Base-by-base conservation (phyloP, 192 early-diverging fungal genomes). In the Coemansia sp. region DNA sequence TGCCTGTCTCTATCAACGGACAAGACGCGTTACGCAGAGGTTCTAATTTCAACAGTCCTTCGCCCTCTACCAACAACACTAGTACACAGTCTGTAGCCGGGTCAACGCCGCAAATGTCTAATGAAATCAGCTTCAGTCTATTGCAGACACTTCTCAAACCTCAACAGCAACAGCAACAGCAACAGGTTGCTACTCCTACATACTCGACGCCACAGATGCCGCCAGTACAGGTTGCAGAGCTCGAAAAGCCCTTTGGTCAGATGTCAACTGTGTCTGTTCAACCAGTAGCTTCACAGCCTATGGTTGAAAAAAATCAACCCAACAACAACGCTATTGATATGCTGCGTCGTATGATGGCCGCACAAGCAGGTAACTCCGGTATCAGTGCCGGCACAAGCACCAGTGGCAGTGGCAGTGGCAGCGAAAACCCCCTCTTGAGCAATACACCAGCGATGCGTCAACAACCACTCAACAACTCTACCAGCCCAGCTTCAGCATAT, bases 141-240 rank as follows among this genome's bases (percentile, higher is more conserved):
- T 33, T 79, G 57, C 76, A 79, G 45, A 67, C 76, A 22, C 67
- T 79, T 28, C 50, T 79, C 49, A 79, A 79, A 51, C 71, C 76
- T n/a, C 76, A 77, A 11, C 14, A 18, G 48, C 48, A 49, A 16
- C 42, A 45, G 7, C 42, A 16, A 45, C 51, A 45, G 51, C 51
- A 20, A 29, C 14, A 22, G 5, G 28, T 28, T 29, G 52, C 52
- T 7, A 4, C 25, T 33, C 54, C 20, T 60, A 34, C 68, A 28
- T 57, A 57, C 30, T 62, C 71, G 60, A 42, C 71, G 20, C 57
- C 70, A 4, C 70, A 73, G 45, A 16, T 48, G 29, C 67, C 64
- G n/a, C n/a, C n/a, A 0, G 63, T 63, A 58, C 56, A 54, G 38
- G 64, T 54, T 17, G 60, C 71, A 5, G 66, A 77, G 5, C 60